A percentile compares a stretch with the other conserved stretches of the same genome.
Conservation (phyloP, 2,329 filamentous ascomycete species). For the Daldinia sp. region DNA sequence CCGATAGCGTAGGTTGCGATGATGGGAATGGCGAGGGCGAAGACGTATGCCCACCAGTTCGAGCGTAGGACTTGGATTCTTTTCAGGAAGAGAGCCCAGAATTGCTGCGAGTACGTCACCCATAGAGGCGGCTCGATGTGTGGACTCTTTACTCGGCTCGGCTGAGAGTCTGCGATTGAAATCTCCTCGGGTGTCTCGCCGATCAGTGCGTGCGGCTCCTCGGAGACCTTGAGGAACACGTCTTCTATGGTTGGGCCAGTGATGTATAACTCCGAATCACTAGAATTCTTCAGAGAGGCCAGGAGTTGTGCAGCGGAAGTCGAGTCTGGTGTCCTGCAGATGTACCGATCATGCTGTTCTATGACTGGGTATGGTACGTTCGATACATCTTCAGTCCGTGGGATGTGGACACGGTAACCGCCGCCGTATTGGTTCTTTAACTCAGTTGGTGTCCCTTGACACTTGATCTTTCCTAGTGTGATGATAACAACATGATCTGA, state of each 20-base stretch:
- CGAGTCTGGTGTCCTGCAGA: slow-evolving; percentile 68
- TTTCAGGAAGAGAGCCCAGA: slow-evolving; percentile 47
- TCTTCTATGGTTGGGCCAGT: slow-evolving; percentile 75
- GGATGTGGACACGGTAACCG: slow-evolving; percentile 51
- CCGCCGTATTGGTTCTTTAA: slow-evolving; percentile 49
- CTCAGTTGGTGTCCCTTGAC: slow-evolving; percentile 49
- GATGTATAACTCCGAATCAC: slow-evolving; percentile 70
- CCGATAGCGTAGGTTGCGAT: slow-evolving; percentile 41
- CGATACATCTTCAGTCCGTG: slow-evolving; percentile 44
- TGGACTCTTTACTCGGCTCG: slow-evolving; percentile 21
- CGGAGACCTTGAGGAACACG: slow-evolving; percentile 73
- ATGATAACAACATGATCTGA: slow-evolving; percentile 48
- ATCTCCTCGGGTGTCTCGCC: slow-evolving; percentile 37
- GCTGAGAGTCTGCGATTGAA: slow-evolving; percentile 21
- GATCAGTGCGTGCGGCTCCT: slow-evolving; percentile 57
- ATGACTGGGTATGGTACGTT: slow-evolving; percentile 40
- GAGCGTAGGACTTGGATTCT: slow-evolving; percentile 44
- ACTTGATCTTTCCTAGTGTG: slow-evolving; percentile 47
- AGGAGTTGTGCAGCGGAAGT: slow-evolving; percentile 66
- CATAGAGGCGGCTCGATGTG: slow-evolving; percentile 30
- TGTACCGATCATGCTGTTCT: slow-evolving; percentile 62
- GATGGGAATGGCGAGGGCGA: slow-evolving; percentile 47
- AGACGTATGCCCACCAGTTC: slow-evolving; percentile 48
- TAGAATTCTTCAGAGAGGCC: slow-evolving; percentile 63
- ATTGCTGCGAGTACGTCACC: slow-evolving; percentile 41